A percentile compares a stretch with the other conserved stretches of the same genome.
Conservation (phyloP, 2,329 filamentous ascomycete species). For the Zymoseptoria brevis region DNA sequence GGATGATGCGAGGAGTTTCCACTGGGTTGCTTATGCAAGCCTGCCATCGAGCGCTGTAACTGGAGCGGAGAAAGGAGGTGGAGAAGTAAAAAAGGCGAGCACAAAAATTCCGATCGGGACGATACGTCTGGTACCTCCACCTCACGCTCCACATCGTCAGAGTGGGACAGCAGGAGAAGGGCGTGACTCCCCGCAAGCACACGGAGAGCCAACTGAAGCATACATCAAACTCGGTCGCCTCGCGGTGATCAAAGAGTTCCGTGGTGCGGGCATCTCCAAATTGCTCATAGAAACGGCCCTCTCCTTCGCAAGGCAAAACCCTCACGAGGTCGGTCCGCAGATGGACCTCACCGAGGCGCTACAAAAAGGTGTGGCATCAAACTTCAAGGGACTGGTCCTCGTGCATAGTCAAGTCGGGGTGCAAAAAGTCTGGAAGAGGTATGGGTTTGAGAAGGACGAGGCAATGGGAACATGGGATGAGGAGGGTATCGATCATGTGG, state of each 20-base stretch:
- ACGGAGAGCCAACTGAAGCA: conserved; percentile 51
- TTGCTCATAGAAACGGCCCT: conserved; percentile 60
- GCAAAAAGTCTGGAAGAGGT: conserved; percentile 56
- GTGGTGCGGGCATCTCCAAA: conserved; percentile 50
- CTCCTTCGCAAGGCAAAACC: conserved; percentile 58
- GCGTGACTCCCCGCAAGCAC: conserved; percentile 14
- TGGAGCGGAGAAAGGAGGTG: conserved; percentile 25
- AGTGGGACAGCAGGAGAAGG: conserved; percentile 20
- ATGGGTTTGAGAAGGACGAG: conserved; percentile 68
- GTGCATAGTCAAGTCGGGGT: conserved; percentile 69
- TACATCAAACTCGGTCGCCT: conserved; percentile 78
- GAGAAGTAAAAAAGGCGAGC: conserved; percentile 31
- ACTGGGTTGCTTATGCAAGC: conserved; percentile 78
- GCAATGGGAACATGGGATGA: conserved; percentile 71
- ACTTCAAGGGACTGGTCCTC: conserved; percentile 68
- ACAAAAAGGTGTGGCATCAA: conserved; percentile 31
- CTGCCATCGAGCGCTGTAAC: conserved; percentile 37
- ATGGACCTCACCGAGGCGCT: conserved; percentile 27
- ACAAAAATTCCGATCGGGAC: conserved; percentile 58
- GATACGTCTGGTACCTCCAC: conserved; percentile 73
- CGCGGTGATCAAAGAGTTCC: conserved; percentile 51
- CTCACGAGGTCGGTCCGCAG: conserved; percentile 37
- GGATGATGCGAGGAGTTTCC: conserved; percentile 71
- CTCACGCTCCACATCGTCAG: conserved; percentile 43
- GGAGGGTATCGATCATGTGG: conserved; percentile 76